Evolutionary conservation across 345 rosid species (phyloP).

Genomic region (Crucihimalaya himalaica): DNA sequence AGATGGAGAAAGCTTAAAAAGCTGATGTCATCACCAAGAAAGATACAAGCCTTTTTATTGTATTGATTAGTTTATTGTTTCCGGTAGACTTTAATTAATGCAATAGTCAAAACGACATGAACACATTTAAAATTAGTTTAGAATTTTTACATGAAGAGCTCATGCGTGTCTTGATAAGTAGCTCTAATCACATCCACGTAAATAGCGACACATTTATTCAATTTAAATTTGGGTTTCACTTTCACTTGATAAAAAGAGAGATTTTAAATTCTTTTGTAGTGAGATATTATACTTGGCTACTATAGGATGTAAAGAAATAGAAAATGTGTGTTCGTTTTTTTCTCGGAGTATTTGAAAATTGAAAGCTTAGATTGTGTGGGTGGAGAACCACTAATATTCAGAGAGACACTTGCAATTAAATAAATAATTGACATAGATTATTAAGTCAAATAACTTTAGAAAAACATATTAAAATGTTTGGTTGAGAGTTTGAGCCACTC

Average conservation of each 20-base stretch:
- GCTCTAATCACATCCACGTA: neutral
- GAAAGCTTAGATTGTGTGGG: neutral
- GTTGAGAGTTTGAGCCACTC: constrained; percentile 29
- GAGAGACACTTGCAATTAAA: neutral
- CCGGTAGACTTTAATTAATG: constrained; percentile 1
- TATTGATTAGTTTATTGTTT: neutral
- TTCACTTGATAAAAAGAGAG: neutral
- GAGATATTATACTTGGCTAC: neutral
- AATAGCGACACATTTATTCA: neutral
- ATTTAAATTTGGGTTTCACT: neutral
- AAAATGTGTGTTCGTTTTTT: constrained; percentile 8
- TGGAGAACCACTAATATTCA: constrained; percentile 17
- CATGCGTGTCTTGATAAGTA: neutral
- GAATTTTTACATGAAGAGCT: constrained; percentile 7
- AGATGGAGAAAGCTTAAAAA: too few relatives aligned
- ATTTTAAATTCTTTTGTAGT: neutral
- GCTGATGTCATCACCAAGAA: too few relatives aligned
- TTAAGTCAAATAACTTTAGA: constrained; percentile 11
- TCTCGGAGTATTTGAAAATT: constrained; percentile 2
- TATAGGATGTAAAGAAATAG: neutral
- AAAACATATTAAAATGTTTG: constrained; percentile 9
- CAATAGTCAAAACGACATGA: neutral
- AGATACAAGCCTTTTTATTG: too few relatives aligned
- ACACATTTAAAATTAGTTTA: neutral
- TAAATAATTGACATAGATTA: constrained; percentile 15